These are phyloP conservation scores for Candida loeiensis DNA, from an alignment of 805 yeast genomes.

Conservation along the genomic window DNA sequence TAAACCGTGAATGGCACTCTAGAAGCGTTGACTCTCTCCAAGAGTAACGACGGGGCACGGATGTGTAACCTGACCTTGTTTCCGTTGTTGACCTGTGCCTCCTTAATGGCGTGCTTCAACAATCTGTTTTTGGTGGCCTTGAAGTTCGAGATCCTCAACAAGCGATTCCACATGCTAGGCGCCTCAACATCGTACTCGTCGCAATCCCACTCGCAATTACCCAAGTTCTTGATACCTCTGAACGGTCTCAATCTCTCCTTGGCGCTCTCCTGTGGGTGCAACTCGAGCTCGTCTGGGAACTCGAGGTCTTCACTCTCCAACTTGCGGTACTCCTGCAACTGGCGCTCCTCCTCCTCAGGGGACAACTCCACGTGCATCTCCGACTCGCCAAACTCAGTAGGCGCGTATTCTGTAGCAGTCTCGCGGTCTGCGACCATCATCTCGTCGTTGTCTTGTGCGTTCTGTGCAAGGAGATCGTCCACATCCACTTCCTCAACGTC, in stretches of 20 bases:
- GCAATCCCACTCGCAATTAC: conserved; percentile 80
- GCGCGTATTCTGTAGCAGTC: conserved; percentile 33
- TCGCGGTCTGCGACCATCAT: conserved; percentile 26
- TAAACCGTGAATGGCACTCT: conserved; percentile 59
- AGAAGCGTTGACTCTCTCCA: conserved; percentile 42
- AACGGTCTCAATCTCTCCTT: conserved; percentile 71
- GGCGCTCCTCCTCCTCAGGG: conserved; percentile 80
- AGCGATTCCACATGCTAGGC: conserved; percentile 75
- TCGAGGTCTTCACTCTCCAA: conserved; percentile 80
- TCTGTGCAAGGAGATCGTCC: conserved; percentile 22
- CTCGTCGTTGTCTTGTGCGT: conserved; percentile 29
- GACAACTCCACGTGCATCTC: conserved; percentile 71
- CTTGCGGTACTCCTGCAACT: conserved; percentile 62
- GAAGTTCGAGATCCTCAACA: conserved; percentile 71
- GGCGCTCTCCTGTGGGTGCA: conserved; percentile 72
- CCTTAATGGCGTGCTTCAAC: conserved; percentile 52
- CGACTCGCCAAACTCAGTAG: conserved; percentile 43
- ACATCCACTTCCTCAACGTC: conserved; percentile 43
- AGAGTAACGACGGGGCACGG: conserved; percentile 48
- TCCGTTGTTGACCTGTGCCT: conserved; percentile 51
- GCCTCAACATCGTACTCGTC: conserved; percentile 74
- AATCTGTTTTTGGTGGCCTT: conserved; percentile 70
- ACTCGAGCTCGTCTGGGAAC: conserved; percentile 93
- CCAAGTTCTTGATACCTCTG: conserved; percentile 82
- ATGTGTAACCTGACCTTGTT: conserved; percentile 57